These are phyloP conservation scores for Rhipidocladum racemiflorum DNA, from an alignment of 176 grass and related monocot species.

Conservation along the genomic window DNA sequence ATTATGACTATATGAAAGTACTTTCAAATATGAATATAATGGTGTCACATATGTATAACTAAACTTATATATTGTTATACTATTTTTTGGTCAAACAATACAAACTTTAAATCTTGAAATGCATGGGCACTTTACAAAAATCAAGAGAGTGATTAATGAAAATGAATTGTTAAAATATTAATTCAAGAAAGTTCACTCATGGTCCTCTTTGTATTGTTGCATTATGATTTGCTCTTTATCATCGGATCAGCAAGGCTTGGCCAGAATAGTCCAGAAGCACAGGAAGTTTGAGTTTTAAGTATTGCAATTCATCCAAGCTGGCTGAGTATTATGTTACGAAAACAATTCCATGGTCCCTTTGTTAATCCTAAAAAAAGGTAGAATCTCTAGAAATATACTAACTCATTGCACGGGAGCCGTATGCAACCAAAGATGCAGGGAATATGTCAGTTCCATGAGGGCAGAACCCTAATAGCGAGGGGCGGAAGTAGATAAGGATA, in stretches of 20 bases:
- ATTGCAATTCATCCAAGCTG: neutral
- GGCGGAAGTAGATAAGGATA: too few relatives aligned
- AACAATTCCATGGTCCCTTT: neutral
- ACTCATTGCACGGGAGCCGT: constrained; percentile 26
- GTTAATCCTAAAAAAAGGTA: neutral
- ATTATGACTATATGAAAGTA: too few relatives aligned
- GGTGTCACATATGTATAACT: too few relatives aligned
- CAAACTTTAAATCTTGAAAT: too few relatives aligned
- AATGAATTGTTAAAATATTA: neutral
- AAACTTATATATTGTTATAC: too few relatives aligned
- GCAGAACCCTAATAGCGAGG: constrained; percentile 37
- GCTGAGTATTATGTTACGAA: neutral
- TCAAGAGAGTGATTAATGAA: neutral
- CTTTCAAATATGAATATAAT: too few relatives aligned
- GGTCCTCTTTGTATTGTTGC: neutral
- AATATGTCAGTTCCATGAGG: constrained; percentile 50
- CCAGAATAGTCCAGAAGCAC: neutral
- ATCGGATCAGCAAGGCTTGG: neutral
- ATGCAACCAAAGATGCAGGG: constrained; percentile 21
- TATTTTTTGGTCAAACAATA: neutral
- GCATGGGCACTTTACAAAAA: too few relatives aligned
- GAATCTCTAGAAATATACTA: constrained; percentile 23
- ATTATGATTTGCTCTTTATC: neutral
- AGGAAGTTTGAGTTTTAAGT: neutral
- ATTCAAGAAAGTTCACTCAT: neutral